Evolutionary conservation across 2,329 filamentous ascomycete species (phyloP).

Genomic region (Penicillium fuscoglaucum): DNA sequence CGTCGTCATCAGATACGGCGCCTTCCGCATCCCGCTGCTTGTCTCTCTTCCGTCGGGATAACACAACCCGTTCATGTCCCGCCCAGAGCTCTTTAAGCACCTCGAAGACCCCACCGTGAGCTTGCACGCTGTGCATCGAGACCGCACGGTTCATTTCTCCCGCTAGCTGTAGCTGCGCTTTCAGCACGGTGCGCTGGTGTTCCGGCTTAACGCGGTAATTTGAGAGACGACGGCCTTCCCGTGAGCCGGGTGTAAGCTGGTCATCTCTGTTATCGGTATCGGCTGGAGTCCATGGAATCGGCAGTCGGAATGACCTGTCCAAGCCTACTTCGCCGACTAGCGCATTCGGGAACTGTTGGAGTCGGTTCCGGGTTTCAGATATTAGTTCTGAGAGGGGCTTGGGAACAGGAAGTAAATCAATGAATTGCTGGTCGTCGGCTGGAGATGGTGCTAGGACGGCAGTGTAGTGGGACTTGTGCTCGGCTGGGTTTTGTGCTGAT

Average conservation of each 20-base stretch:
- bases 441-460: conserved; percentile 52
- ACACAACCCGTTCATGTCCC: conserved; percentile 54
- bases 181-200: conserved; percentile 60
- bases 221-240: conserved; percentile 59
- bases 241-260: conserved; percentile 57
- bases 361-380: conserved; percentile 48
- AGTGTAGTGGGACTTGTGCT: conserved; percentile 54
- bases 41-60: conserved; percentile 52
- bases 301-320: conserved; percentile 62
- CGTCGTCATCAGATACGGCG: conserved; percentile 28
- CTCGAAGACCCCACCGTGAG: conserved; percentile 60
- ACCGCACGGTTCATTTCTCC: conserved; percentile 59
- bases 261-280: conserved; percentile 36
- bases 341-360: conserved; percentile 54
- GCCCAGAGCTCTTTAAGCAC: conserved; percentile 58
- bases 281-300: conserved; percentile 49
- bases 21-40: conserved; percentile 34
- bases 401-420: conserved; percentile 55
- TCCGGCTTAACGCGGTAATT: conserved; percentile 57
- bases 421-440: conserved; percentile 49
- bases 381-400: conserved; percentile 55
- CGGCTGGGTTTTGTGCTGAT: conserved; percentile 11
- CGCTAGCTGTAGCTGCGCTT: conserved; percentile 59
- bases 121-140: conserved; percentile 64
- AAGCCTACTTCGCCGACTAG: conserved; percentile 64